phyloP scores from a whole-genome alignment of 345 rosid species.

The Syzygium aqueum region DNA sequence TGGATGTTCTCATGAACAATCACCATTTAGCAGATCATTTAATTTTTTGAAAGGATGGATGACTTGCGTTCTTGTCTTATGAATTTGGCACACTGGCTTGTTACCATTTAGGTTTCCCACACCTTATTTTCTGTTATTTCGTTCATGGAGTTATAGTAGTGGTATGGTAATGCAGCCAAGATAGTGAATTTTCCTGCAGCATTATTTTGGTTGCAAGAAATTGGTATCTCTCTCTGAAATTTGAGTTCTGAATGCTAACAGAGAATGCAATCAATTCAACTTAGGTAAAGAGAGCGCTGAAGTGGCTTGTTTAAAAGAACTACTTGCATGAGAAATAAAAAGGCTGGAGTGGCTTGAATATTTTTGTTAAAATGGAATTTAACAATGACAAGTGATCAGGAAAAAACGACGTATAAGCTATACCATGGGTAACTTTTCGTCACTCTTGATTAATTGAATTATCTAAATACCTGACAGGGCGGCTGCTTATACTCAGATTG shows the following conservation, averaged over 20 bases:
- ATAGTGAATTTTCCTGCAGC: background rate
- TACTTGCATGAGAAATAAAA: background rate
- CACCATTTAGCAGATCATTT: background rate
- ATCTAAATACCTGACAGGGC: conserved; percentile 40
- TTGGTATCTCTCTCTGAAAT: background rate
- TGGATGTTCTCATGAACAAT: background rate
- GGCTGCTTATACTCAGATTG: conserved; percentile 76
- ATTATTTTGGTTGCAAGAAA: background rate
- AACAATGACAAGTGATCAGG: background rate
- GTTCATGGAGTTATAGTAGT: background rate
- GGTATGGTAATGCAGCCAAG: background rate
- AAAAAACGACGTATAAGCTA: background rate
- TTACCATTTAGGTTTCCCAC: background rate
- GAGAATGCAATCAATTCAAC: background rate
- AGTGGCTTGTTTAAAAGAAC: background rate
- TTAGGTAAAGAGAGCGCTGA: background rate
- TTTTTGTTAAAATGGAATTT: background rate
- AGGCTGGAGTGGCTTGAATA: background rate
- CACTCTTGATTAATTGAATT: background rate
- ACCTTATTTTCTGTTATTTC: background rate
- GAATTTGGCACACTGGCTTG: background rate
- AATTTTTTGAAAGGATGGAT: background rate
- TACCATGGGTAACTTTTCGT: background rate
- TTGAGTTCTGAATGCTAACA: background rate
- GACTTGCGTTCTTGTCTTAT: background rate